Base-by-base conservation (phyloP, 1,284 basidiomycete species). In the Thecaphora frezii region DNA sequence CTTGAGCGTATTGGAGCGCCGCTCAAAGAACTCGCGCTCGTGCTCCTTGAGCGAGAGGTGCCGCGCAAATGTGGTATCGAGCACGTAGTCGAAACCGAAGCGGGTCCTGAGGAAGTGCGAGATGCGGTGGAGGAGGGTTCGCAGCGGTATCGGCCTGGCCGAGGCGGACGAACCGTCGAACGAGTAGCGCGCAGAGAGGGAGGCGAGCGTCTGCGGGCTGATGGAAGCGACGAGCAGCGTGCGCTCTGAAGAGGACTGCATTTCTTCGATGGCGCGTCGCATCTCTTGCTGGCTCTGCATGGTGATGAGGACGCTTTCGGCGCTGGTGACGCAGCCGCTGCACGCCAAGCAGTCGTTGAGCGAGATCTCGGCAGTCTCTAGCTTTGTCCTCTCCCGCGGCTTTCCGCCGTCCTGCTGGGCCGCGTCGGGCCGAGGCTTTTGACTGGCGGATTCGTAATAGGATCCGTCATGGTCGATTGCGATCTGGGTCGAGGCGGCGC, bases 251-350 rank as follows among this genome's bases (percentile, higher is more conserved):
- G 54, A 57, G 0, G 44, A 18, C 23, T 51, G 46, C 37, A 63
- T 58, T 36, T 59, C 64, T 5, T 44, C 44, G 23, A 76, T 51
- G 39, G 58, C 69, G 7, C 65, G 84, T 41, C 93, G 84, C 1
- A 98, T 90, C 80, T 98, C 93, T 23, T 87, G 86, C 76, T 97
- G 93, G 16, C 91, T 94, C 80, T 98, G 96, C 58, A 96, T 85
- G n/a, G 91, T 93, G 77, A 98, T 96, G 55, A 98, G 85, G 36
- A 98, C 88, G 14, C 91, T 94, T 83, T 98, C 94, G 33, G 94
- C 94, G 44, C 93, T 96, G 1, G 94, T 98, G 73, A 98, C 97
- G 76, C 94, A 98, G 1, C 94, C 94, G 61, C 93, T 96, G 82
- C 89, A 92, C 22, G 89, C 91, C 53, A 93, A 82, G 81, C 94